Evolutionary conservation across 805 yeast genomes (phyloP), one percentile per base, ranked within the genome.

Genomic region (Lipomyces orientalis): DNA sequence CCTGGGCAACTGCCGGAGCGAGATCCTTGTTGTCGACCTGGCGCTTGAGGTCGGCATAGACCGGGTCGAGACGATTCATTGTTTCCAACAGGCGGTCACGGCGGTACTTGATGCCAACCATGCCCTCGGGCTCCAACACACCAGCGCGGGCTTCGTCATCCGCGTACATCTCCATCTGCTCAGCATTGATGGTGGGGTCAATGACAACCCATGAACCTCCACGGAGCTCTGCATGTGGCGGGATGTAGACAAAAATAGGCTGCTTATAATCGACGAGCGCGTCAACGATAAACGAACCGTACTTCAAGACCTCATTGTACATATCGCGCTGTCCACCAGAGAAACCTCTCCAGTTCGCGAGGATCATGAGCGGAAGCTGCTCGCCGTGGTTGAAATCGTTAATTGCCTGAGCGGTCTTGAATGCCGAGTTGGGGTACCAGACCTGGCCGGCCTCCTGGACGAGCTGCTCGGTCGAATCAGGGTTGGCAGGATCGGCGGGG

Each of bases 181-280:
- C 98, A 58, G 90, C 81, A 80, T 96, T 95, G 82, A 95, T 95
- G 61, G 98, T 91, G 72, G 99, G 98, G 81, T 95, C 99, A 78
- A 95, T 97, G 74, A 95, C 99, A 65, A 96, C 99, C 99, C 99
- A 95, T 33, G 99, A 94, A 79, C 99, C 99, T 84, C 99, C 99
- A 86, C 99, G 90, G 74, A 95, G 86, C 81, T 95, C 99, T 79
- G 98, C 99, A 73, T 90, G 87, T 67, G 99, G 99, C 62, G 99
- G 99, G 79, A 95, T 94, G 81, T 95, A 95, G 33, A 95, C 92
- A 82, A 95, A 89, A 73, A 95, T 90, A 68, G 99, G 99, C 81
- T 95, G 99, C 79, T 91, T 91, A 86, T 89, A 95, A 75, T 88
- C 97, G 73, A 92, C 97, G 70, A 95, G 85, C 14, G 99, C 98